These are phyloP conservation scores for Pseudogymnoascus sp. DNA, from an alignment of 2,329 filamentous ascomycete genomes.

Conservation along the genomic window DNA sequence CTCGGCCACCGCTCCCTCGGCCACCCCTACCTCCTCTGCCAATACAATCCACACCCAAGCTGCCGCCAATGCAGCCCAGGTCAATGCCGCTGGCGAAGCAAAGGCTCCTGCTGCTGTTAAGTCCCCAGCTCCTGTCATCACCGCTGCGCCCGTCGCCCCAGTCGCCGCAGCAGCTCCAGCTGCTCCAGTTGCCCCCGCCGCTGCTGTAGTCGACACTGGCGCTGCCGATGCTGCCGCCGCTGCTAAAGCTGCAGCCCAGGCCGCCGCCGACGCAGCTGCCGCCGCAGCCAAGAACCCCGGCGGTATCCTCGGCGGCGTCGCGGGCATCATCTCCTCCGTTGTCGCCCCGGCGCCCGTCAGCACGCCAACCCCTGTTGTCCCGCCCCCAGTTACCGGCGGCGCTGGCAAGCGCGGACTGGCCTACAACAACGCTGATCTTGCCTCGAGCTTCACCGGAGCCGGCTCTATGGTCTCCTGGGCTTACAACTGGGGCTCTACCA, in stretches of 20 bases:
- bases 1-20: background rate
- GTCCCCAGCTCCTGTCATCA: background rate
- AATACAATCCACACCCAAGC: background rate
- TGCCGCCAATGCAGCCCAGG: background rate
- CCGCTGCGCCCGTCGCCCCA: constrained; percentile 12
- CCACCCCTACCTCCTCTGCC: background rate
- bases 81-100: constrained; percentile 12
- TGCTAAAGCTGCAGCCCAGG: background rate
- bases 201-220: background rate
- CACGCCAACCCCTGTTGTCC: background rate
- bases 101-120: background rate
- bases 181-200: background rate
- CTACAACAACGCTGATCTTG: constrained; percentile 53
- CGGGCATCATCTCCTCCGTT: background rate
- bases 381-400: background rate
- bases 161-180: background rate
- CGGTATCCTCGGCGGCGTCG: background rate
- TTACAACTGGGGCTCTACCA: constrained; percentile 58
- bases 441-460: constrained; percentile 39
- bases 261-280: constrained; percentile 1
- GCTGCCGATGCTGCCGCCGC: constrained; percentile 11
- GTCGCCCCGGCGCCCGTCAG: background rate
- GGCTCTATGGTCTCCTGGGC: constrained; percentile 45
- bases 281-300: background rate
- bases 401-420: constrained; percentile 55